A percentile compares a stretch with the other conserved stretches of the same genome.
Evolutionary conservation across 2,329 filamentous ascomycete genomes (phyloP).

Genomic region (Epichloe coenophiala): DNA sequence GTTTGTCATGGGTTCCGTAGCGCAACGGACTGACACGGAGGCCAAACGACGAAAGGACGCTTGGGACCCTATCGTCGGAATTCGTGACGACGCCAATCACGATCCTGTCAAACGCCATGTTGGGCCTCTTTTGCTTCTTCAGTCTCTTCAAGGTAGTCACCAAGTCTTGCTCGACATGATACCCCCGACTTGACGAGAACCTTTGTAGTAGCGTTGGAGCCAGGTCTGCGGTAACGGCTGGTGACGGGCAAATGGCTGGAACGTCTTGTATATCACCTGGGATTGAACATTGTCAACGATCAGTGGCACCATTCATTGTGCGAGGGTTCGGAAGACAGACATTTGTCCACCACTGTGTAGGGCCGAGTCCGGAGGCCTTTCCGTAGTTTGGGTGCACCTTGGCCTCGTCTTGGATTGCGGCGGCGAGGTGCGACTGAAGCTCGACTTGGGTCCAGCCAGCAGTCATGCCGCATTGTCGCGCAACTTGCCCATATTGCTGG

Average conservation of each 20-base stretch:
- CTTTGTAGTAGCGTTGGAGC: conserved; percentile 33
- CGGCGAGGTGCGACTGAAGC: conserved; percentile 19
- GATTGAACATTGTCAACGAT: background rate
- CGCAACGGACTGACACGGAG: conserved; percentile 29
- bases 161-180: conserved; percentile 33
- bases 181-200: conserved; percentile 41
- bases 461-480: conserved; percentile 33
- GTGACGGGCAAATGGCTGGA: conserved; percentile 24
- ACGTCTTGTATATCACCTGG: conserved; percentile 42
- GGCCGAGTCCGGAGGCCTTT: conserved; percentile 33
- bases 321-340: conserved; percentile 23
- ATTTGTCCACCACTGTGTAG: conserved; percentile 46
- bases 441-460: conserved; percentile 26
- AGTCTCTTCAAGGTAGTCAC: conserved; percentile 29
- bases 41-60: conserved; percentile 39
- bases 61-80: conserved; percentile 45
- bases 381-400: conserved; percentile 45
- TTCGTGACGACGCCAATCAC: conserved; percentile 48
- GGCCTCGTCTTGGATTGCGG: conserved; percentile 34
- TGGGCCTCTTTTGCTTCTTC: conserved; percentile 13
- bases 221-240: conserved; percentile 29
- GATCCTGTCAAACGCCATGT: conserved; percentile 20
- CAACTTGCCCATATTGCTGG: conserved; percentile 39
- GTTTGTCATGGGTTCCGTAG: conserved; percentile 9
- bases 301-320: background rate